A percentile compares a stretch with the other conserved stretches of the same genome.
These are phyloP conservation scores for Fibroporia radiculosa DNA, from an alignment of 768 basidiomycete species.

Conservation along the genomic window DNA sequence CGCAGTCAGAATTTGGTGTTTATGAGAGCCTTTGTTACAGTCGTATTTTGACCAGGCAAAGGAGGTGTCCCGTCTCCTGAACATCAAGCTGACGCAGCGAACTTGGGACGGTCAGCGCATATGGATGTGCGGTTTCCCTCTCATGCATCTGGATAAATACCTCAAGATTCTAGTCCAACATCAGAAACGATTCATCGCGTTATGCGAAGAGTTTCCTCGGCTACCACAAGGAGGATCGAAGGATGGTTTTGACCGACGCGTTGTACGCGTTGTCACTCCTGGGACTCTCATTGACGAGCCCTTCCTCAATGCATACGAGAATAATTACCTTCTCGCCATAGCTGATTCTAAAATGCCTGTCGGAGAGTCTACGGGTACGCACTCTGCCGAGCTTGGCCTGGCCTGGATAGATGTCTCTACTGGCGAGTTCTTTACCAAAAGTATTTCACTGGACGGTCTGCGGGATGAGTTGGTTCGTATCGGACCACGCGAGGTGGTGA, in stretches of 20 bases:
- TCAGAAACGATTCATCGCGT: conserved; percentile 78
- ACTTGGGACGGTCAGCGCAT: conserved; percentile 64
- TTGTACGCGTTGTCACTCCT: conserved; percentile 83
- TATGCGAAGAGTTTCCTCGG: conserved; percentile 86
- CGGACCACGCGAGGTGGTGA: conserved; percentile 74
- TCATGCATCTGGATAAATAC: conserved; percentile 77
- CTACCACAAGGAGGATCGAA: conserved; percentile 38
- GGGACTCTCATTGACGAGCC: conserved; percentile 92
- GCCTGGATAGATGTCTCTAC: conserved; percentile 96
- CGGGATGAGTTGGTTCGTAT: conserved; percentile 81
- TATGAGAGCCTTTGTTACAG: conserved; percentile 29
- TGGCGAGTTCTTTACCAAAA: conserved; percentile 83
- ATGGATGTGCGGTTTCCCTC: conserved; percentile 88
- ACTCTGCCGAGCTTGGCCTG: conserved; percentile 41
- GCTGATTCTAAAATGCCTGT: conserved; percentile 7
- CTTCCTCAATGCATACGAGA: conserved; percentile 79
- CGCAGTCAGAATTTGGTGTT: conserved; percentile 79
- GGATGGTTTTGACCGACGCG: conserved; percentile 67
- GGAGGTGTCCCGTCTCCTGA: conserved; percentile 66
- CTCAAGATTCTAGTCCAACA: conserved; percentile 81
- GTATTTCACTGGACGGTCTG: conserved; percentile 42
- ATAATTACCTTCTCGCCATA: conserved; percentile 83
- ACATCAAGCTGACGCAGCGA: conserved; percentile 76
- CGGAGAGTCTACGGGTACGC: background rate
- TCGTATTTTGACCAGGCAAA: conserved; percentile 91